Conservation (phyloP, 768 basidiomycete species). For the Russula griseocarnosa region DNA sequence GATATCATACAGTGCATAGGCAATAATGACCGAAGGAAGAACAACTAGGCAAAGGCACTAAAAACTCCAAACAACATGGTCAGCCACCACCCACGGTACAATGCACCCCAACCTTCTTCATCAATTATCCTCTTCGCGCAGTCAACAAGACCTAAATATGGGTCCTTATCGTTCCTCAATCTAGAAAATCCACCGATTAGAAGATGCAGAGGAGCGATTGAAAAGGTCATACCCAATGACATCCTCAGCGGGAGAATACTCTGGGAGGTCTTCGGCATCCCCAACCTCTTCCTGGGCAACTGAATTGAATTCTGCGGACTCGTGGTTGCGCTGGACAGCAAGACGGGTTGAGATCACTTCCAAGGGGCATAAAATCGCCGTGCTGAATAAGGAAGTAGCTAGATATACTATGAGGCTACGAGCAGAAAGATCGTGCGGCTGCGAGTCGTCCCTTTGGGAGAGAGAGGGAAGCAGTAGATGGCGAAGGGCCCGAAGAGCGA, state of each 20-base stretch:
- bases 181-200: slow-evolving; percentile 3
- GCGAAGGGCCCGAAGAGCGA: slow-evolving; percentile 43
- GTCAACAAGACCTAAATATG: slow-evolving; percentile 70
- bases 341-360: slow-evolving; percentile 77
- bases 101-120: slow-evolving; percentile 69
- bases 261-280: slow-evolving; percentile 53
- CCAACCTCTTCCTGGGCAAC: slow-evolving; percentile 70
- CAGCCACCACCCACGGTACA: slow-evolving; percentile 87
- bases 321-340: slow-evolving; percentile 82
- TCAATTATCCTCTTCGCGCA: slow-evolving; percentile 71
- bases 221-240: slow-evolving; percentile 65
- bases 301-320: slow-evolving; percentile 68
- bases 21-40: background rate
- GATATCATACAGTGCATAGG: background rate
- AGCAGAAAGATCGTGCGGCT: slow-evolving; percentile 44
- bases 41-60: slow-evolving; percentile 45
- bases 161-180: slow-evolving; percentile 68
- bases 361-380: slow-evolving; percentile 61
- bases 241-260: slow-evolving; percentile 71
- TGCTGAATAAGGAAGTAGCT: slow-evolving; percentile 51
- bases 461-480: slow-evolving; percentile 58
- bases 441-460: slow-evolving; percentile 35
- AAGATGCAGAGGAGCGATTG: background rate
- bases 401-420: slow-evolving; percentile 55
- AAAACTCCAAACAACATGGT: slow-evolving; percentile 60